A percentile compares a stretch with the other conserved stretches of the same genome.
phyloP scores from a whole-genome alignment of 306 rosid genomes.

The Urtica urens region DNA sequence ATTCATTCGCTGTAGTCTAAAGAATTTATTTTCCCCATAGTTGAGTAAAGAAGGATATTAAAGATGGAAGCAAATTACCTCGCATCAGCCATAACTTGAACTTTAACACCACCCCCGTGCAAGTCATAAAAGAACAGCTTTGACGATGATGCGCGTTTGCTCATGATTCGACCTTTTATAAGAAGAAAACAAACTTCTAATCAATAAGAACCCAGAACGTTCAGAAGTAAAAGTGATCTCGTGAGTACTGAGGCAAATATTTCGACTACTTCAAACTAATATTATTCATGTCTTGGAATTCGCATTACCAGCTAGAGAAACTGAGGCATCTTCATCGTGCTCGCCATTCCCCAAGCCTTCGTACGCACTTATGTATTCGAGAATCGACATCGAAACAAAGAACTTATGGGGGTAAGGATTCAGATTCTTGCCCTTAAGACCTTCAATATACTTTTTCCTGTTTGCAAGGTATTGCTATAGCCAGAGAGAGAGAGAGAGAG shows the following conservation, averaged over 20 bases:
- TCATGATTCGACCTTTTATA: conserved; percentile 37
- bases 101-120: conserved; percentile 46
- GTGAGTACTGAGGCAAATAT: too few relatives aligned
- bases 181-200: not conserved
- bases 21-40: not conserved
- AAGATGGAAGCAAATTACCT: too few relatives aligned
- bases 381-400: conserved; percentile 36
- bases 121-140: conserved; percentile 70
- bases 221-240: too few relatives aligned
- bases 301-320: conserved; percentile 55
- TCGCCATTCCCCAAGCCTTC: conserved; percentile 45
- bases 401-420: conserved; percentile 86
- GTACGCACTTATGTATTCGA: conserved; percentile 35
- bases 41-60: not conserved
- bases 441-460: conserved; percentile 56
- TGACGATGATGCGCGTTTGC: conserved; percentile 58
- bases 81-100: conserved; percentile 80
- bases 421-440: conserved; percentile 38
- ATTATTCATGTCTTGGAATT: too few relatives aligned
- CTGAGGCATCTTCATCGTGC: conserved; percentile 52
- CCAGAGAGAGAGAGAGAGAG: not conserved
- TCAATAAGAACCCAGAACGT: not conserved
- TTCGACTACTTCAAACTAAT: too few relatives aligned
- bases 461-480: conserved; percentile 78
- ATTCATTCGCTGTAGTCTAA: too few relatives aligned